Percentiles rank a stretch among this genome's conserved stretches.
These are phyloP conservation scores for Blastobotrys attinorum DNA, from an alignment of 805 yeast genomes.

Conservation along the genomic window DNA sequence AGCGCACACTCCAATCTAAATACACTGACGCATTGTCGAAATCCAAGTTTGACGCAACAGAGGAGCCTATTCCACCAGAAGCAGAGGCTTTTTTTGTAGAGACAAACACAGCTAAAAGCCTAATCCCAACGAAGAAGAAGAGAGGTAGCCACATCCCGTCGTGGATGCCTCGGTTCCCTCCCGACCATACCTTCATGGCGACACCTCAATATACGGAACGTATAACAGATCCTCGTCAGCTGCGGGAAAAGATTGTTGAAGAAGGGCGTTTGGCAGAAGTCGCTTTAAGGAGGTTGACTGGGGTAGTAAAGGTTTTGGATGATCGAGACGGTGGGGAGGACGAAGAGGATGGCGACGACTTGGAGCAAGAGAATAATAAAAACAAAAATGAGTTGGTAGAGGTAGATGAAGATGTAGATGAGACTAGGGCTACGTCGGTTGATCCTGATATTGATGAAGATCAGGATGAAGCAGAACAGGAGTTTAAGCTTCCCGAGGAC, in stretches of 20 bases:
- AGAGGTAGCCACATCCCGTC: slow-evolving; percentile 47
- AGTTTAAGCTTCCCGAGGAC: background rate
- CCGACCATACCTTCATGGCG: slow-evolving; percentile 82
- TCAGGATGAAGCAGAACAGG: slow-evolving; percentile 2
- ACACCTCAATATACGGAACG: slow-evolving; percentile 62
- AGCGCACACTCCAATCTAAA: slow-evolving; percentile 17
- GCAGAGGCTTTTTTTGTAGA: slow-evolving; percentile 47
- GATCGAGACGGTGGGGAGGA: slow-evolving; percentile 11
- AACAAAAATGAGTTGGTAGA: slow-evolving; percentile 10
- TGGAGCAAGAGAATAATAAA: slow-evolving; percentile 5
- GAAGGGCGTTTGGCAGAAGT: slow-evolving; percentile 77
- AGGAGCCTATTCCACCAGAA: slow-evolving; percentile 32
- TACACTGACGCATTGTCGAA: slow-evolving; percentile 20
- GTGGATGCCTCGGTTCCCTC: slow-evolving; percentile 86
- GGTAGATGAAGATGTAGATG: slow-evolving; percentile 3
- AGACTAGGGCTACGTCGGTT: background rate
- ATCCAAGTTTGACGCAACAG: slow-evolving; percentile 22
- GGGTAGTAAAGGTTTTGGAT: slow-evolving; percentile 15
- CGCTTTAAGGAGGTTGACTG: slow-evolving; percentile 57
- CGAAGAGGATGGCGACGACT: slow-evolving; percentile 7
- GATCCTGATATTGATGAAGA: slow-evolving; percentile 7
- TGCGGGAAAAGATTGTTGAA: slow-evolving; percentile 64
- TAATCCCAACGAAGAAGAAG: slow-evolving; percentile 45
- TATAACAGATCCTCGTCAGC: slow-evolving; percentile 58
- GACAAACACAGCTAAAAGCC: slow-evolving; percentile 42